These are phyloP conservation scores for Pythium vanterpoolii DNA, from an alignment of 352 stramenopile species.

Conservation along the genomic window DNA sequence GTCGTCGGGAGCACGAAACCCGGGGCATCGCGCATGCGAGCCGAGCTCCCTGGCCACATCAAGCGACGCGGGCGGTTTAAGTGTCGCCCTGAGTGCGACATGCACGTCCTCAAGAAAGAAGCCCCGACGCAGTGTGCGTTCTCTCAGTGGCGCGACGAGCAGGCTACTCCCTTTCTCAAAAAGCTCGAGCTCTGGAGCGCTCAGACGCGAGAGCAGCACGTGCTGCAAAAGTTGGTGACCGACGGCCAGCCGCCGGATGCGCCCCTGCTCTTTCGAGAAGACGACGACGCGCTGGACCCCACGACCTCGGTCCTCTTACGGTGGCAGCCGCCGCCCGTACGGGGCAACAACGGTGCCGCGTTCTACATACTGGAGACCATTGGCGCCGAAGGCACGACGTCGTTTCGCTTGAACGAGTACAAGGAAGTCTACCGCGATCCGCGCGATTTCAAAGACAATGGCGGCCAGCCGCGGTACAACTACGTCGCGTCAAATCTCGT, in stretches of 20 bases:
- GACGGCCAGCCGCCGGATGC: slow-evolving; percentile 56
- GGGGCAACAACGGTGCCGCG: slow-evolving; percentile 61
- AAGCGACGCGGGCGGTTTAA: slow-evolving; percentile 59
- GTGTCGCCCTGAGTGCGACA: slow-evolving; percentile 63
- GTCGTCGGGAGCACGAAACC: slow-evolving; percentile 49
- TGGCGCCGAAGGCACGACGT: slow-evolving; percentile 62
- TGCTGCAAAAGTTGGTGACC: slow-evolving; percentile 63
- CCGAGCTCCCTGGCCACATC: slow-evolving; percentile 64
- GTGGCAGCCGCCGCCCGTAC: slow-evolving; percentile 63
- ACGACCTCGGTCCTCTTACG: slow-evolving; percentile 67
- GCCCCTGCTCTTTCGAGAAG: slow-evolving; percentile 43
- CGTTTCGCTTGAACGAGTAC: slow-evolving; percentile 68
- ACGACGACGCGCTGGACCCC: slow-evolving; percentile 54
- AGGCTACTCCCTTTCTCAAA: slow-evolving; percentile 50
- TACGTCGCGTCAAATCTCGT: slow-evolving; percentile 59
- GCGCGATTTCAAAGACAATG: slow-evolving; percentile 78
- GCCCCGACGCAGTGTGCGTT: slow-evolving; percentile 58
- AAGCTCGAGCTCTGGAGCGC: slow-evolving; percentile 76
- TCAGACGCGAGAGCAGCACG: slow-evolving; percentile 62
- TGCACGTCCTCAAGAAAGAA: slow-evolving; percentile 52
- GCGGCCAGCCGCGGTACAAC: slow-evolving; percentile 71
- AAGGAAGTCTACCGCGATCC: slow-evolving; percentile 87
- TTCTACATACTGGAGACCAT: slow-evolving; percentile 84
- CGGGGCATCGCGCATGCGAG: slow-evolving; percentile 41
- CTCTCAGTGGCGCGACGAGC: slow-evolving; percentile 57